Evolutionary conservation across 1,284 basidiomycete species (phyloP), one percentile per base, ranked within the genome.

Genomic region (Lignosus rhinocerotis): DNA sequence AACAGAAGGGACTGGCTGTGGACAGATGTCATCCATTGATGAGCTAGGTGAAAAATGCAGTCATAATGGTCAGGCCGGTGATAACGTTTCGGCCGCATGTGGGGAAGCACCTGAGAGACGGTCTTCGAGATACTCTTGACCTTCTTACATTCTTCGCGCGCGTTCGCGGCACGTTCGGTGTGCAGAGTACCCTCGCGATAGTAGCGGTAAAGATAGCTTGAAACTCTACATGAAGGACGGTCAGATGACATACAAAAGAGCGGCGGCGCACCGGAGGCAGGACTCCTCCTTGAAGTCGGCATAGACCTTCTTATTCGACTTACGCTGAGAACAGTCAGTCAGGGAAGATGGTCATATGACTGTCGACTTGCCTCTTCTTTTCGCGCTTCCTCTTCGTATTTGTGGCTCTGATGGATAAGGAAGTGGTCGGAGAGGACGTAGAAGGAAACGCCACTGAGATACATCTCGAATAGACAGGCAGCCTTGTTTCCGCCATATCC

Each of bases 361-460:
- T 25, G 31, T 36, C 17, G 17, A 63, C 66, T 19, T 55, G 88
- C 89, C 79, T 92, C 90, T 55, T 78, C 79, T 62, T 80, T 82
- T 9, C 91, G 78, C 8, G 82, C 84, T 47, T 79, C 77, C 70
- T 93, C 92, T 66, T 92, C 90, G 68, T 94, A 94, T 12, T 77
- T 74, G 66, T 94, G 92, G 61, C 85, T 90, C 74, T 93, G 92
- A 70, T 94, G 92, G 46, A 94, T 85, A 55, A 94, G 78, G 68
- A 93, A 94, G 71, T 94, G 92, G 70, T 94, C 91, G 6, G 88
- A 78, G 17, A 94, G 80, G 36, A 94, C 90, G 69, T 87, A 91
- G 72, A 86, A 93, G 10, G 86, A 85, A 44, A 92, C 81, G 2
- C 86, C 86, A 17, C 82, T 81, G 33, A 87, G 71, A 69, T 85